These are phyloP conservation scores for Sclerotinia nivalis DNA, from an alignment of 2,329 filamentous ascomycete species.

Conservation along the genomic window DNA sequence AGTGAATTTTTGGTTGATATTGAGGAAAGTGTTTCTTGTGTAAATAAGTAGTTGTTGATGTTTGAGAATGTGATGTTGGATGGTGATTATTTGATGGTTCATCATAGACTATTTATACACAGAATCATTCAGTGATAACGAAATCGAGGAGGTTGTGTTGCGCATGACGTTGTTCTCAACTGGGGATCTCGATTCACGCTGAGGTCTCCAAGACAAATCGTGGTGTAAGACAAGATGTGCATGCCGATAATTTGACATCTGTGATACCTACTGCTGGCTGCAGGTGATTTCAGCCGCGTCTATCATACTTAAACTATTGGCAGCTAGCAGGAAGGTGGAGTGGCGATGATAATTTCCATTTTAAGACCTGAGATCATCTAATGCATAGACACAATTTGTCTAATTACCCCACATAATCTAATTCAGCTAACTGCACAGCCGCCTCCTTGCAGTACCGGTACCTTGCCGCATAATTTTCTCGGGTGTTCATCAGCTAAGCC, in stretches of 20 bases:
- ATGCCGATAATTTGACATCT: not conserved
- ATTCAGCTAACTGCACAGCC: not conserved
- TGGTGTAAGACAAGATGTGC: not conserved
- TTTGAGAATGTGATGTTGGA: not conserved
- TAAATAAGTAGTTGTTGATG: not conserved
- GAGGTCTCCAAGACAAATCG: no score
- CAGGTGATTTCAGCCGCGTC: not conserved
- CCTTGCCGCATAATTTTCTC: not conserved
- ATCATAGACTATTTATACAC: not conserved
- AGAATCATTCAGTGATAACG: not conserved
- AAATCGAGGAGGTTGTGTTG: not conserved
- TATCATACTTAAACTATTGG: no score
- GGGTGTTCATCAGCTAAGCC: not conserved
- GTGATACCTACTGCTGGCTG: no score
- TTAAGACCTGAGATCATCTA: not conserved
- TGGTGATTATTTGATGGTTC: not conserved
- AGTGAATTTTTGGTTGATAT: not conserved
- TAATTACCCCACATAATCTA: not conserved
- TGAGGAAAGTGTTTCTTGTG: not conserved
- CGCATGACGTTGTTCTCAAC: not conserved
- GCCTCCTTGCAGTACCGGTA: not conserved
- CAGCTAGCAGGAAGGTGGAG: not conserved
- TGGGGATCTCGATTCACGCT: not conserved
- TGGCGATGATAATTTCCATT: not conserved
- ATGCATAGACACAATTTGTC: not conserved